Percentiles rank a stretch among this genome's conserved stretches.
Conservation (phyloP, 805 yeast genomes). For the Suhomyces prunicola region DNA sequence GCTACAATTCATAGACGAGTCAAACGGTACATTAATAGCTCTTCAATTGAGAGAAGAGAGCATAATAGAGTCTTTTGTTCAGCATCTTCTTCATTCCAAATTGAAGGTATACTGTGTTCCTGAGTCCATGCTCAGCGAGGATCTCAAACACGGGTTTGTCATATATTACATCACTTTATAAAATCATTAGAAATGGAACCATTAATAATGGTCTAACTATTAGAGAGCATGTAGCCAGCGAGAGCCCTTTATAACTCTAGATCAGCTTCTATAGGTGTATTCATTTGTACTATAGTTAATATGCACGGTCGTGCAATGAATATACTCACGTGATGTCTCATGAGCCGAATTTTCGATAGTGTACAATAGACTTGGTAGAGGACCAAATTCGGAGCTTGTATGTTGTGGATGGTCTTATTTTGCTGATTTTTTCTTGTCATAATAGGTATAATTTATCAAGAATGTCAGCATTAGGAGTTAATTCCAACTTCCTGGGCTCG, state of each 20-base stretch:
- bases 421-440: constrained; percentile 1
- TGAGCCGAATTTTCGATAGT: constrained; percentile 1
- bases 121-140: constrained; percentile 24
- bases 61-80: constrained; percentile 47
- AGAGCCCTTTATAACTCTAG: background rate
- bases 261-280: too few relatives aligned
- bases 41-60: constrained; percentile 55
- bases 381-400: background rate
- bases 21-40: constrained; percentile 40
- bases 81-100: constrained; percentile 21
- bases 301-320: background rate
- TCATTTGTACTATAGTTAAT: background rate
- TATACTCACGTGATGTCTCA: background rate
- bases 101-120: constrained; percentile 37
- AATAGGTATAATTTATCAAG: background rate
- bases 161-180: constrained; percentile 33
- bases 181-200: background rate
- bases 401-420: background rate
- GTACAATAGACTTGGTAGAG: background rate
- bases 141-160: constrained; percentile 42
- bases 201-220: too few relatives aligned
- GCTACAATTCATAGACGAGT: constrained; percentile 25
- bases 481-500: constrained; percentile 4
- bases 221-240: background rate
- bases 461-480: constrained; percentile 9